Base-by-base conservation (phyloP, 495 filamentous ascomycete species). In the Xylaria intraflava region DNA sequence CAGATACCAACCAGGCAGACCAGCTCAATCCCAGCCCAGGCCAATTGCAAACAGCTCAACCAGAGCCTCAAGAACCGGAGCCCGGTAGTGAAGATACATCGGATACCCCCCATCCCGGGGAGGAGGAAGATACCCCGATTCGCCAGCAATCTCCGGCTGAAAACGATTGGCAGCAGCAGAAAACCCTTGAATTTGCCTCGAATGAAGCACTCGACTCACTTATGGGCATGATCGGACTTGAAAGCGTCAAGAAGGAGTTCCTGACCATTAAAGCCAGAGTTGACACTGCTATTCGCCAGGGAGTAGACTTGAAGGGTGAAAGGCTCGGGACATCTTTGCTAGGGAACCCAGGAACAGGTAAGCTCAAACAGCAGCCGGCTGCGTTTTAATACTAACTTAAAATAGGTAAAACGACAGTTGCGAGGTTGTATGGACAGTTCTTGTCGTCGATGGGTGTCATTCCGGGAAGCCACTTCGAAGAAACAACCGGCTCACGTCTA, bases 331-430 rank as follows among this genome's bases (percentile, higher is more conserved):
- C 77, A 1, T 78, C 77, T 0, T 72, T 94, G 11, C 73, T 89
- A 0, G 88, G 89, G 0, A 94, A 92, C 66, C 89, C 89, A 0
- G 88, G 88, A 8, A 91, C 86, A 47, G 88, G 87, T 82, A 69
- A 49, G 68, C 50, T 1, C 26, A 29, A 23, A 38, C 45, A 26
- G 8, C 14, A 20, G 26, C 20, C 35, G 16, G 42, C 23, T 44
- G n/a, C 45, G n/a, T 39, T 38, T 1, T 12, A 44, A 24, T 23
- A 16, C 58, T 65, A 55, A 67, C 30, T 26, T 0, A 42, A 2
- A n/a, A 17, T 46, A 85, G 84, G 85, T 1, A 94, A 92, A 72
- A 92, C 88, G 0, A 92, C 88, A 0, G 83, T 91, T 12, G 87
- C 88, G n/a, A 76, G 86, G 6, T 65, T 87, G 0, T 94, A 91